Evolutionary conservation across 1,139 yeast genomes (phyloP), one percentile per base, ranked within the genome.

Genomic region (Trichomonascaceae sp.): DNA sequence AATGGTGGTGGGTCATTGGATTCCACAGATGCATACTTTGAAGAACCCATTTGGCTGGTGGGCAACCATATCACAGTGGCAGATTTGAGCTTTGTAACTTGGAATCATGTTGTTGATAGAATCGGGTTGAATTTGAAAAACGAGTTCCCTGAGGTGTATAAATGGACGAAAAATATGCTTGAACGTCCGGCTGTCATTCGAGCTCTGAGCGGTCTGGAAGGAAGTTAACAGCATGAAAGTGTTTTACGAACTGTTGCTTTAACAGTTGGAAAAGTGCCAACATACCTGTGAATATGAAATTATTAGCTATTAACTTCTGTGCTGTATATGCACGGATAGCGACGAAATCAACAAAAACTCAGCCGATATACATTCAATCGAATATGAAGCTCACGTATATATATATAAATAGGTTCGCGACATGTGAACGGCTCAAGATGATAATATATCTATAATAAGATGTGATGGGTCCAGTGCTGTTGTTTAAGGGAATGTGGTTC

Each of bases 81-180:
- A 3, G 98, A 91, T 70, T 76, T 91, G 65, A 82, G 93, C 24
- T 91, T 90, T 73, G 96, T 90, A 36, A 96, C 98, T 12, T 91
- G 98, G 98, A 91, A 91, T 70, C 91, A 90, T 66, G 96, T 91
- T 20, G 96, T 90, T 50, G 96, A 88, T 69, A 77, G 96, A 63
- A 87, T 91, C 56, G 97, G 96, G 13, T 88, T 91, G 61, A 88
- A 87, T 66, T 79, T 91, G 64, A 85, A 86, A 68, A 80, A 81
- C 24, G 97, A 91, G 69, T 89, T 88, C 69, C 97, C 97, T 1
- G 98, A 91, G 72, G 96, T 90, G 53, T 90, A 87, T 75, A 89
- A 89, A 70, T 91, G 97, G 97, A 91, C 96, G 9, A 61, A 62
- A 47, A 63, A 63, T 45, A 68, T 71, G 69, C 61, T 70, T 64